A percentile compares a stretch with the other conserved stretches of the same genome.
Evolutionary conservation across 202 grass and related monocot species (phyloP).

Genomic region (Zoysia matrella): DNA sequence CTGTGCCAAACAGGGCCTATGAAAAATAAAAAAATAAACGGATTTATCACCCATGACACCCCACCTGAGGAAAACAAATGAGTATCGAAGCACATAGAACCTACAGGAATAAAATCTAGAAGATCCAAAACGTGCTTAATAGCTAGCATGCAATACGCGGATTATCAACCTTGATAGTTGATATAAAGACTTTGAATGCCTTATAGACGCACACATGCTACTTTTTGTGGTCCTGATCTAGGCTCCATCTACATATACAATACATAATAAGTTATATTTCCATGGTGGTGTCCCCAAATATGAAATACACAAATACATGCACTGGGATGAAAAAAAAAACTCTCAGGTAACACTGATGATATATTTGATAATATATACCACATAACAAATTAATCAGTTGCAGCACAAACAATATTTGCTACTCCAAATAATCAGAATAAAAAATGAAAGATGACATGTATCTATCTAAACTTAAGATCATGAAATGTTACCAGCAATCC

Average conservation of each 20-base stretch:
- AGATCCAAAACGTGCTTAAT: no score
- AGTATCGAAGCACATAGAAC: no score
- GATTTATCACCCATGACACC: no score
- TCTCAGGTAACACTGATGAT: not conserved
- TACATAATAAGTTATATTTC: not conserved
- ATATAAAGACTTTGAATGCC: not conserved
- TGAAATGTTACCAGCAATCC: not conserved
- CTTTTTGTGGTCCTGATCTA: no score
- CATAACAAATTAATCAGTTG: constrained; percentile 9
- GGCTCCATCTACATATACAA: no score
- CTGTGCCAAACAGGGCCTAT: no score
- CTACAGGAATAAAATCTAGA: no score
- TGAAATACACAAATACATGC: not conserved
- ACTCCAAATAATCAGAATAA: constrained; percentile 13
- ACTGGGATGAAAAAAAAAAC: not conserved
- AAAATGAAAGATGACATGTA: not conserved
- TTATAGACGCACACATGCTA: not conserved
- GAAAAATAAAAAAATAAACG: no score
- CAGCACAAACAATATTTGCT: not conserved
- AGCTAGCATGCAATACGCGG: no score
- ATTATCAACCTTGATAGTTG: no score
- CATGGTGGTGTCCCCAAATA: constrained; percentile 5
- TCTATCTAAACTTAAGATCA: constrained; percentile 1
- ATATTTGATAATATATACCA: constrained; percentile 21
- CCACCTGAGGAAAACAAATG: no score